These are phyloP conservation scores for Parietichytrium sp. DNA, from an alignment of 108 stramenopile species.

Conservation along the genomic window DNA sequence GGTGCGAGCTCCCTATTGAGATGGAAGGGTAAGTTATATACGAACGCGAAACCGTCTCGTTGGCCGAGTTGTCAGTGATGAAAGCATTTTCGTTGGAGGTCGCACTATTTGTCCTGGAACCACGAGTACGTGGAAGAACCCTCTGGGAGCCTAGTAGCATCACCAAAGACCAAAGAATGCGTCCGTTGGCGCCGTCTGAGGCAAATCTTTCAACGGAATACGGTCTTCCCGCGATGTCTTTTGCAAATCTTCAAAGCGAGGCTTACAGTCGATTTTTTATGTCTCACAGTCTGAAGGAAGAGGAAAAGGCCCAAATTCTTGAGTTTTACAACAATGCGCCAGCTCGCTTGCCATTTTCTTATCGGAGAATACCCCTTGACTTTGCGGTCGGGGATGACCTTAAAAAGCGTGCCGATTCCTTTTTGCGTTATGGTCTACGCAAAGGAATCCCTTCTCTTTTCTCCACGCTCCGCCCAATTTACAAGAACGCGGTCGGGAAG, in stretches of 20 bases:
- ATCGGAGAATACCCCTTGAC: constrained; percentile 46
- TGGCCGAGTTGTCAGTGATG: too few species aligned
- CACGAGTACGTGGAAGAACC: constrained; percentile 20
- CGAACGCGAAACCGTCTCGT: too few species aligned
- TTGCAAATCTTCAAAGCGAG: background rate
- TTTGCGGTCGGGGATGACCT: constrained; percentile 65
- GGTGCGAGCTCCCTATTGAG: too few species aligned
- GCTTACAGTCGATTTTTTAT: background rate
- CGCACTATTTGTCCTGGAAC: constrained; percentile 12
- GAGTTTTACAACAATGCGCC: constrained; percentile 63
- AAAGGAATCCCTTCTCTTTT: constrained; percentile 86
- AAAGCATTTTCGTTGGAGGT: too few species aligned
- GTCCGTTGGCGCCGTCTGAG: constrained; percentile 33
- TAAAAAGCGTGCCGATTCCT: constrained; percentile 59
- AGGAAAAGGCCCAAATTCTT: constrained; percentile 59
- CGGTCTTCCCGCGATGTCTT: background rate
- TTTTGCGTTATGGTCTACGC: constrained; percentile 67
- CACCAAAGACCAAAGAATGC: background rate
- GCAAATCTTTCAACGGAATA: too few species aligned
- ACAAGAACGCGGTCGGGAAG: background rate
- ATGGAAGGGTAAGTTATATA: too few species aligned
- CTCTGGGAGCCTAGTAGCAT: constrained; percentile 28
- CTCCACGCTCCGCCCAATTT: constrained; percentile 72
- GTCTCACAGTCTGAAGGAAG: constrained; percentile 36
- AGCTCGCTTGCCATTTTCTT: constrained; percentile 28